Percentiles rank a stretch among this genome's conserved stretches.
phyloP scores from a whole-genome alignment of 139 green algal species.

The Haematococcus lacustris region DNA sequence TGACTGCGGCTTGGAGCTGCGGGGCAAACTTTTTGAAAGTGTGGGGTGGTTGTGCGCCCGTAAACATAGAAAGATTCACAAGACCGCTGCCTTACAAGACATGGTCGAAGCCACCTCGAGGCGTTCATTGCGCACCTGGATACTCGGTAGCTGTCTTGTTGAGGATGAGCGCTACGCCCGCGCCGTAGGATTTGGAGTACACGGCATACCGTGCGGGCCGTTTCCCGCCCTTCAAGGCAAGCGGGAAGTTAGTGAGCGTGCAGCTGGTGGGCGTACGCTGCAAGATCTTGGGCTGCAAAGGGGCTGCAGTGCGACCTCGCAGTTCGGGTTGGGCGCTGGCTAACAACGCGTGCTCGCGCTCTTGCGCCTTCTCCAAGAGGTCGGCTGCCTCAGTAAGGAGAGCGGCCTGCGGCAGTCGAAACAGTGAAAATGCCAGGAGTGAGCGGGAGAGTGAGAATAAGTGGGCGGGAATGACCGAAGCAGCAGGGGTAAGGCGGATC shows the following conservation, averaged over 20 bases:
- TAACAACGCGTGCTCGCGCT: slow-evolving; percentile 35
- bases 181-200: slow-evolving; percentile 57
- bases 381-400: slow-evolving; percentile 32
- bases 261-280: slow-evolving; percentile 41
- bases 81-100: no score
- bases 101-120: no score
- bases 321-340: slow-evolving; percentile 24
- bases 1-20: no score
- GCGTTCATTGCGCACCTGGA: slow-evolving; percentile 29
- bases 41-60: no score
- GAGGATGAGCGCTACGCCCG: slow-evolving; percentile 50
- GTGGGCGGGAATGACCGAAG: no score
- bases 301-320: slow-evolving; percentile 7
- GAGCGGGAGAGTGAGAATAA: no score
- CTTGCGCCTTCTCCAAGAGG: slow-evolving; percentile 33
- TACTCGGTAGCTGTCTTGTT: slow-evolving; percentile 59
- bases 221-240: slow-evolving; percentile 22
- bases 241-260: slow-evolving; percentile 34
- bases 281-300: slow-evolving; percentile 37
- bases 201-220: slow-evolving; percentile 30
- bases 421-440: no score
- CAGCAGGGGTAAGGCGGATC: no score
- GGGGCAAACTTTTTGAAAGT: no score
- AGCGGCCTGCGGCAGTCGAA: slow-evolving; percentile 1
- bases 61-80: no score